phyloP scores from a whole-genome alignment of 2,329 filamentous ascomycete species.

The Hypoxylon sp. region DNA sequence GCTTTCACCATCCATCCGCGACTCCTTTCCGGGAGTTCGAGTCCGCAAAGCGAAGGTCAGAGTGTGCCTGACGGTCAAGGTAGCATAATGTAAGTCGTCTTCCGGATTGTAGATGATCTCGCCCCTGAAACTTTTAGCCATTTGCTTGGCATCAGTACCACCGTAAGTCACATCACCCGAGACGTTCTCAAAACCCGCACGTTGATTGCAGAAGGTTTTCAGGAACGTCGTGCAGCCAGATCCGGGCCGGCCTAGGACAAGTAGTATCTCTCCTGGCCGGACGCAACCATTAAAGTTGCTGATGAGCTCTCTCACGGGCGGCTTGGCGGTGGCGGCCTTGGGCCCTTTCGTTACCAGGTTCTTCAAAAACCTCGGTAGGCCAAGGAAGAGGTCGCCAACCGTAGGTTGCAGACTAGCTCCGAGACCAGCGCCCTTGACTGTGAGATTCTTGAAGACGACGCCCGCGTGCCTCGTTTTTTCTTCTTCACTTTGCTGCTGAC shows the following conservation, averaged over 20 bases:
- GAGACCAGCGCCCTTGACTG: conserved; percentile 76
- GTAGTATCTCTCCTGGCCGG: conserved; percentile 60
- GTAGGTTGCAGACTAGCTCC: conserved; percentile 68
- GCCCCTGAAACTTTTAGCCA: conserved; percentile 67
- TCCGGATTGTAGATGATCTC: conserved; percentile 78
- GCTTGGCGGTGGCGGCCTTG: conserved; percentile 54
- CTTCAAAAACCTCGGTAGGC: conserved; percentile 47
- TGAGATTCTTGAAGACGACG: conserved; percentile 77
- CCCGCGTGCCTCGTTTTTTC: conserved; percentile 77
- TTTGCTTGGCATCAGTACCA: conserved; percentile 58
- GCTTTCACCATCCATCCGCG: conserved; percentile 74
- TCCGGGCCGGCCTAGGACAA: conserved; percentile 63
- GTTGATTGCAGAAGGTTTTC: conserved; percentile 75
- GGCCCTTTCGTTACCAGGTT: conserved; percentile 47
- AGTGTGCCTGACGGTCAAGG: conserved; percentile 75
- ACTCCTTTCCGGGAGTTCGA: conserved; percentile 70
- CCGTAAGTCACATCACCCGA: conserved; percentile 75
- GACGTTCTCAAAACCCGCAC: conserved; percentile 72
- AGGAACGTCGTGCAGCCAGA: conserved; percentile 66
- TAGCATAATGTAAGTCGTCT: conserved; percentile 75
- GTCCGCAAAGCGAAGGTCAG: conserved; percentile 75
- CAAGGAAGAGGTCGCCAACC: conserved; percentile 54
- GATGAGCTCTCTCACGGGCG: conserved; percentile 55
- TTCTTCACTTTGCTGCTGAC: conserved; percentile 75
- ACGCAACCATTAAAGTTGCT: conserved; percentile 63